Base-by-base conservation (phyloP, 1,284 basidiomycete genomes). In the Ceratobasidium sp. region DNA sequence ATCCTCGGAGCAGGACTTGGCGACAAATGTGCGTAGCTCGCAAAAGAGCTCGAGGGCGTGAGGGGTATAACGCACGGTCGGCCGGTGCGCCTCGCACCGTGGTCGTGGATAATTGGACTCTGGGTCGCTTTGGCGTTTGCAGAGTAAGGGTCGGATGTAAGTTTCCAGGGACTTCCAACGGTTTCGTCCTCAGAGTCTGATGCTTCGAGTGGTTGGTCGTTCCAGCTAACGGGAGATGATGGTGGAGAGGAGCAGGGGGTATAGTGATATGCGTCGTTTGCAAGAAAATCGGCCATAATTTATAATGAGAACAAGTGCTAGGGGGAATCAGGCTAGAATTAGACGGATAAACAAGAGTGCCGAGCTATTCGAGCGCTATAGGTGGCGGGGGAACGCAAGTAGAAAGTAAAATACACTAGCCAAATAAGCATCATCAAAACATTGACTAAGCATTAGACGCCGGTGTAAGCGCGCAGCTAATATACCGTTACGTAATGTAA, bases 111-210 rank as follows among this genome's bases (percentile, higher is more conserved):
- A 29, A 73, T 32, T 19, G 70, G 70, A 34, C 70, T 73, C 29
- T 62, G 70, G 22, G 70, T 73, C 7, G 70, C 70, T 51, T 73
- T 73, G 70, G 70, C 70, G 29, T 73, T 73, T 6, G 70, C 70
- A 49, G 70, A 73, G 57, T 73, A 73, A 44, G 70, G 70, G 57
- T 73, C 70, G 25, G 70, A 73, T n/a, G 22, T 57, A 9, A 73
- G 40, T 32, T 40, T 62, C 70, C 70, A 73, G 17, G 68, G 68
- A 29, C 70, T 73, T 6, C 49, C 57, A 11, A n/a, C 1, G n/a
- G 37, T 43, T 25, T 44, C 57, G 57, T 62, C 37, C 1, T 43
- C 59, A 1, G 34, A 40, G 40, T 73, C 59, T n/a, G 56, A 44
- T 25, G 46, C 29, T 1, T 44, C 25, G 8, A 25, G 40, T 11